phyloP scores from a whole-genome alignment of 2,329 filamentous ascomycete genomes.

The Neofusicoccum kwambonambiense region DNA sequence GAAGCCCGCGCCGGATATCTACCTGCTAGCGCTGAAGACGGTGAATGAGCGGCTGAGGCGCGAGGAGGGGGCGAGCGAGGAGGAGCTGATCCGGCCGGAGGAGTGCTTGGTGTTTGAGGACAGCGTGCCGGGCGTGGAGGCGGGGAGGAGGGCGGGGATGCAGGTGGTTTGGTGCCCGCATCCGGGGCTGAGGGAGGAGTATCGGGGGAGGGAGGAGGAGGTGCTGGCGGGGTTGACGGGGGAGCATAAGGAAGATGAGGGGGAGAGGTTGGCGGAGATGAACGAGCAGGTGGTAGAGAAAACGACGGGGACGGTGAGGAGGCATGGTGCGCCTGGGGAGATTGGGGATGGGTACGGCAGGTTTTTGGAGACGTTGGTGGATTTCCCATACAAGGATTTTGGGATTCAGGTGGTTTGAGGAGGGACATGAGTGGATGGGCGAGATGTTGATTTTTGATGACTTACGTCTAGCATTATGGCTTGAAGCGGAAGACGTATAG shows the following conservation, averaged over 20 bases:
- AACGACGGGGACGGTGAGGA: constrained; percentile 37
- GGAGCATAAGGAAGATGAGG: constrained; percentile 56
- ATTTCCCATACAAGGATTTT: constrained; percentile 61
- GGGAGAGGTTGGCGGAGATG: constrained; percentile 29
- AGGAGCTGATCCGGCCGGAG: constrained; percentile 66
- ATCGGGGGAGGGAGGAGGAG: constrained; percentile 70
- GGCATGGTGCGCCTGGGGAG: constrained; percentile 51
- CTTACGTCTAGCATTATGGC: no score
- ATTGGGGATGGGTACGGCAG: constrained; percentile 62
- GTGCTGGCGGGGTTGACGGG: constrained; percentile 82
- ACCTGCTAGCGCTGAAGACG: constrained; percentile 77
- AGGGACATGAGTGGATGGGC: not conserved
- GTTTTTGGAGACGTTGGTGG: constrained; percentile 53
- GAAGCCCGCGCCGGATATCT: constrained; percentile 94
- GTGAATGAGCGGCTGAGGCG: constrained; percentile 72
- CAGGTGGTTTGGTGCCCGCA: constrained; percentile 92
- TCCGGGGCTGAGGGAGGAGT: constrained; percentile 72
- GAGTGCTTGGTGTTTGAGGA: constrained; percentile 98
- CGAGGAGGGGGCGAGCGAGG: constrained; percentile 50
- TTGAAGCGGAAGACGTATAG: no score
- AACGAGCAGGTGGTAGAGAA: constrained; percentile 37
- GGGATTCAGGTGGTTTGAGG: constrained; percentile 44
- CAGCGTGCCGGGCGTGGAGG: constrained; percentile 87
- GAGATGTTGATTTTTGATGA: not conserved
- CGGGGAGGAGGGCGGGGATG: constrained; percentile 89